Base-by-base conservation (phyloP, 2,329 filamentous ascomycete species). In the Lachnellula hyalina region DNA sequence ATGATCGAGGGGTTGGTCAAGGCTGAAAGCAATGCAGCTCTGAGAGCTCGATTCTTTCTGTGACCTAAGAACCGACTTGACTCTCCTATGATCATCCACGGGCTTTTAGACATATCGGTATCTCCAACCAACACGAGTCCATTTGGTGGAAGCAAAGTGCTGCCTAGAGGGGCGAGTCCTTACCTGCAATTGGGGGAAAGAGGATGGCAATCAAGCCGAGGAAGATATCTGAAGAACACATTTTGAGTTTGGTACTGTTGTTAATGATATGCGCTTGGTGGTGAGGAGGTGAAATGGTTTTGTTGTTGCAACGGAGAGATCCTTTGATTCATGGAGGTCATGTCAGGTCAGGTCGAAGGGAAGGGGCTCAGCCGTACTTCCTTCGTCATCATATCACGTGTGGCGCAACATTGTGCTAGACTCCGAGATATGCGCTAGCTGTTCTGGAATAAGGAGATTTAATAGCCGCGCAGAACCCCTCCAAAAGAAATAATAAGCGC, bases 171-270 rank as follows among this genome's bases (percentile, higher is more conserved):
- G 25, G 42, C 28, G 46, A 50, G 42, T 62, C 74, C 80, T 67
- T 76, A 86, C 83, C 83, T 56, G 84, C 75, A 52, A 87, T 72
- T 57, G 84, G 84, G 35, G 84, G 84, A 68, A 86, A 86, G 62
- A 87, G 73, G 56, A 86, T 74, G 68, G 84, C 84, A 61, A 87
- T 69, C 40, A 86, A 65, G 69, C 78, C 82, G n/a, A 87, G 80
- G 68, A 87, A 85, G 65, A 83, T 72, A 68, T 86, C 83, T 50
- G 77, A 66, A 53, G 77, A 74, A 70, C 82, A 85, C 82, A 85
- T 85, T 49, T 62, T 60, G 50, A 44, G n/a, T 12, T 19, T 23
- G n/a, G n/a, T 15, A 14, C 19, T 21, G 5, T 25, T 41, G 38
- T 17, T 41, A 41, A 6, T 11, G 21, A 6, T 12, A 23, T 8